These are phyloP conservation scores for Suillus subaureus DNA, from an alignment of 768 basidiomycete genomes.

Conservation along the genomic window DNA sequence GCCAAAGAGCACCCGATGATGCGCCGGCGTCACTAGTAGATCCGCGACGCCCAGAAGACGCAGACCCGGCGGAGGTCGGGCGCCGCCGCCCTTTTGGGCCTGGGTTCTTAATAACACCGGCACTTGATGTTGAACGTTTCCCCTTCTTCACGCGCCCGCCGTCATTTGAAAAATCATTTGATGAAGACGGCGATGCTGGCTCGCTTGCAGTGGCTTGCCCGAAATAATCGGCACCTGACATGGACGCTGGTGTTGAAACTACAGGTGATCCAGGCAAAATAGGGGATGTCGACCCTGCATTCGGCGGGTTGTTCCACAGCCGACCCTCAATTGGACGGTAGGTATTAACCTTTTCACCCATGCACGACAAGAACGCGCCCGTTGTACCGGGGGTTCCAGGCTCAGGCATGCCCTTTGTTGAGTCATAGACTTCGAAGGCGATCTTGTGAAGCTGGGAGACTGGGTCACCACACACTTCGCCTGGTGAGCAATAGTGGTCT, in stretches of 20 bases:
- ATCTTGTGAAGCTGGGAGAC: constrained; percentile 97
- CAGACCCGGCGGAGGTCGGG: constrained; percentile 76
- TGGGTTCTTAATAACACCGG: constrained; percentile 44
- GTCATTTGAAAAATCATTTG: constrained; percentile 77
- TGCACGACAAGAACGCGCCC: constrained; percentile 86
- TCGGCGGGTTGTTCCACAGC: constrained; percentile 63
- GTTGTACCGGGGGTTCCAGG: constrained; percentile 76
- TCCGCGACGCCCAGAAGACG: constrained; percentile 66
- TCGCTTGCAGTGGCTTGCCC: constrained; percentile 58
- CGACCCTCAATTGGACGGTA: constrained; percentile 84
- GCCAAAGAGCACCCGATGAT: constrained; percentile 82
- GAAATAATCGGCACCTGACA: constrained; percentile 69
- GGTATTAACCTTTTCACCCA: constrained; percentile 93
- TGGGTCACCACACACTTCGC: constrained; percentile 91
- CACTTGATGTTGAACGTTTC: constrained; percentile 77
- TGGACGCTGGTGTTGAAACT: constrained; percentile 59
- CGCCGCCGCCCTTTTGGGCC: constrained; percentile 60
- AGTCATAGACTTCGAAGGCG: constrained; percentile 88
- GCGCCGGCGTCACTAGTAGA: constrained; percentile 67
- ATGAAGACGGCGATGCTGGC: constrained; percentile 62
- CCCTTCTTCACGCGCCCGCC: constrained; percentile 82
- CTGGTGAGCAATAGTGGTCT: constrained; percentile 78
- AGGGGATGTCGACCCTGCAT: constrained; percentile 53
- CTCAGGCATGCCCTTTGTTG: constrained; percentile 67
- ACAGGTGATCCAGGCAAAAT: constrained; percentile 71